Conservation (phyloP, 2,329 filamentous ascomycete genomes). For the Trichoderma simmonsii region DNA sequence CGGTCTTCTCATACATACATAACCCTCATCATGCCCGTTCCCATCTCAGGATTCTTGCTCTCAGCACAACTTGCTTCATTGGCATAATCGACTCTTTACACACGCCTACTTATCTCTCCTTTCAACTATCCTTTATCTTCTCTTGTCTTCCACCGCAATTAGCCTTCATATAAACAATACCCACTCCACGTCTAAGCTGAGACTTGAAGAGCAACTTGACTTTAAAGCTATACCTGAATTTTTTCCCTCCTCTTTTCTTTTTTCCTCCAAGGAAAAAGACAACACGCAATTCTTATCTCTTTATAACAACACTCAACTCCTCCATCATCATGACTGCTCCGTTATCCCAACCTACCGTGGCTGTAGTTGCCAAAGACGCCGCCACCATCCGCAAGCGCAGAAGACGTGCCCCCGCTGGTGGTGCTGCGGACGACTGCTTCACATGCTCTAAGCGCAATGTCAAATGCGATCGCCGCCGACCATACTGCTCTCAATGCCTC, state of each 20-base stretch:
- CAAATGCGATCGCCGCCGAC: conserved; percentile 86
- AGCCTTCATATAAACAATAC: not conserved
- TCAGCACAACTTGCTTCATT: conserved; percentile 16
- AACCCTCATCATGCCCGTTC: conserved; percentile 23
- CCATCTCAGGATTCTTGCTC: conserved; percentile 4
- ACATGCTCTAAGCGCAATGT: conserved; percentile 79
- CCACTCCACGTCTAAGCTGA: not conserved
- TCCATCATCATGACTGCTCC: conserved; percentile 47
- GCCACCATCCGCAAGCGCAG: conserved; percentile 66
- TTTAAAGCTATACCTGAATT: not conserved
- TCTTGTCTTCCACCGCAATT: not conserved
- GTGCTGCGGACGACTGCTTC: conserved; percentile 93
- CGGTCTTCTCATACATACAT: conserved; percentile 27
- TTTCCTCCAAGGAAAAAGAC: not conserved
- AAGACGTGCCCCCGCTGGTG: conserved; percentile 82
- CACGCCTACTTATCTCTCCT: not conserved
- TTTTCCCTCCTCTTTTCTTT: not conserved
- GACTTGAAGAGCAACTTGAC: not conserved
- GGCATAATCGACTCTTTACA: not conserved
- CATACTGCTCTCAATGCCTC: conserved; percentile 93
- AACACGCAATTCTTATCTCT: not conserved
- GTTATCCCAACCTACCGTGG: conserved; percentile 40
- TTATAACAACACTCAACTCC: not conserved
- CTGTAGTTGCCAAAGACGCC: conserved; percentile 48
- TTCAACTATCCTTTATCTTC: not conserved